phyloP scores from a whole-genome alignment of 371 early-diverging fungal species.

The Capillidium rhysosporum region DNA sequence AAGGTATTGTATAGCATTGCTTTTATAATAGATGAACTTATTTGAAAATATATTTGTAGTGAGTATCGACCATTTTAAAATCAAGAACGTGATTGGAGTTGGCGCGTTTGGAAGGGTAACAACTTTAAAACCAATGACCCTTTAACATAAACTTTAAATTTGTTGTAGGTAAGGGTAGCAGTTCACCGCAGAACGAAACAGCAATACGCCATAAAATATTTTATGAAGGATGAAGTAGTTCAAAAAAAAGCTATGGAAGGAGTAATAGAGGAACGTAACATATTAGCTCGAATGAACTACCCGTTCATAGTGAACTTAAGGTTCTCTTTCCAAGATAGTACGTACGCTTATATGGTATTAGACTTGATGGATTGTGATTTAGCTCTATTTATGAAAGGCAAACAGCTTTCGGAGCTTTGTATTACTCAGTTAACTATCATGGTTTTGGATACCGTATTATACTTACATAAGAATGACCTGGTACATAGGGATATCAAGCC shows the following conservation, averaged over 20 bases:
- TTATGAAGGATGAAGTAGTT: slow-evolving; percentile 55
- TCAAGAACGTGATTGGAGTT: too few species aligned
- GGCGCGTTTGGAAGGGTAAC: too few species aligned
- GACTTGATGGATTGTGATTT: slow-evolving; percentile 79
- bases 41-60: too few species aligned
- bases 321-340: slow-evolving; percentile 66
- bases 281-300: slow-evolving; percentile 56
- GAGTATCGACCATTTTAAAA: too few species aligned
- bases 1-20: too few species aligned
- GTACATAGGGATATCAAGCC: slow-evolving; percentile 74
- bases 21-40: too few species aligned
- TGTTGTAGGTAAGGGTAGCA: slow-evolving; percentile 41
- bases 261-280: slow-evolving; percentile 54
- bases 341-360: slow-evolving; percentile 70
- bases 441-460: slow-evolving; percentile 40
- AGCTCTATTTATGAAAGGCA: slow-evolving; percentile 45
- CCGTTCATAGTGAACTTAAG: slow-evolving; percentile 57
- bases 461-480: slow-evolving; percentile 50
- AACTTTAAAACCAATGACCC: too few species aligned
- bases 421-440: slow-evolving; percentile 62
- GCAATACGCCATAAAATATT: slow-evolving; percentile 65
- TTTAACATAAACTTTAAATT: too few species aligned
- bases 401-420: slow-evolving; percentile 45
- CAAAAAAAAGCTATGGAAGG: slow-evolving; percentile 51
- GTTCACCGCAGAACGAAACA: slow-evolving; percentile 37